Evolutionary conservation across 1,139 yeast genomes (phyloP), one percentile per base, ranked within the genome.

Genomic region (Yamadazyma diospyri): DNA sequence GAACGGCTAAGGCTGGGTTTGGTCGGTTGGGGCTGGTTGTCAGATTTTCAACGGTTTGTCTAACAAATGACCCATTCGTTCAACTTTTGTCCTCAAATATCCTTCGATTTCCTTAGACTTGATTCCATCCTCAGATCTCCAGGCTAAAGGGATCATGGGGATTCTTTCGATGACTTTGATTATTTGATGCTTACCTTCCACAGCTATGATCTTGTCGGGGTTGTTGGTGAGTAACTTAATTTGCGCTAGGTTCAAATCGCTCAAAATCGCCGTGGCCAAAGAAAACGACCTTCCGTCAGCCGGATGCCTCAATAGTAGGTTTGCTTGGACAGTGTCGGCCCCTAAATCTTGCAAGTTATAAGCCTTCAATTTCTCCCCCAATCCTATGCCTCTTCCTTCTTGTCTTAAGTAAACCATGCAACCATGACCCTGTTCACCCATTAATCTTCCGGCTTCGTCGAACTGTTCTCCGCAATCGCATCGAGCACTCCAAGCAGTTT

Each of bases 381-480:
- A 70, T 4, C 99, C 99, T 44, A 94, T 94, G 15, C 98, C 98
- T 40, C 99, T 78, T 35, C 99, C 99, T 59, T 94, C 99, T 59
- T 94, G 99, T 51, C 99, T 78, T 42, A 94, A 67, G 56, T 94
- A 94, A 1, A 94, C 97, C 38, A 94, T 88, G 46, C 95, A 92
- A 16, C 98, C 98, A 46, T 79, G 83, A 11, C 96, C 97, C 28
- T 69, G 70, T 34, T 72, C 65, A 4, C 95, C 95, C 89, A 94
- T 92, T 28, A 85, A 62, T 41, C 94, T 72, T 6, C 97, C 98
- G 1, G 98, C 97, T 58, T 94, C 97, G 58, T 92, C 97, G 48
- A 94, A 85, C 64, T 94, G 98, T 59, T 94, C 98, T 10, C 98
- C 99, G 61, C 99, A 94, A 59, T 94, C 98, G 59, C 98, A 94